Evolutionary conservation across 2,329 filamentous ascomycete genomes (phyloP).

Genomic region (Claviceps purpurea): DNA sequence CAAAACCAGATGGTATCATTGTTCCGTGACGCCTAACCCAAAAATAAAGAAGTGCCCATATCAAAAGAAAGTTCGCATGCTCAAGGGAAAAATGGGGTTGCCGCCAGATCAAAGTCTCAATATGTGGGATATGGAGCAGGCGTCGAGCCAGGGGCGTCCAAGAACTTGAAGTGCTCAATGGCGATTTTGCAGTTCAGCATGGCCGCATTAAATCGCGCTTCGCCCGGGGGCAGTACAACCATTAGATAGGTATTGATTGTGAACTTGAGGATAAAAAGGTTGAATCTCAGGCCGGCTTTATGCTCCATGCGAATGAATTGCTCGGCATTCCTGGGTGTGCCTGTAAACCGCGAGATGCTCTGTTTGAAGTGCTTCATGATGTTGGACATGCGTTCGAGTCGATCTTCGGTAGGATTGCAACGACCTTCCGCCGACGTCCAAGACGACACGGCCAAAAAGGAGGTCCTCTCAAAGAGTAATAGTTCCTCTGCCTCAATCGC

Average conservation of each 20-base stretch:
- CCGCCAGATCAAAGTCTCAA: neutral
- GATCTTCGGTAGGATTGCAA: constrained; percentile 78
- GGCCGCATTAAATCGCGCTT: constrained; percentile 81
- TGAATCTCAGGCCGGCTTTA: constrained; percentile 65
- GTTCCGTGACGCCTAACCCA: constrained; percentile 1
- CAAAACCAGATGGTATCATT: constrained; percentile 4
- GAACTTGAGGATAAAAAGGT: constrained; percentile 87
- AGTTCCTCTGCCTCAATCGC: constrained; percentile 89
- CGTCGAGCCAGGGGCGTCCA: constrained; percentile 35
- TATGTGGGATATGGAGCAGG: constrained; percentile 14
- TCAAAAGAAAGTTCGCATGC: neutral
- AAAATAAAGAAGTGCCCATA: neutral
- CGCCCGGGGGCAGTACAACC: constrained; percentile 79
- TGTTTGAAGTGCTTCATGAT: constrained; percentile 99
- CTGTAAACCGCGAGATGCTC: constrained; percentile 59
- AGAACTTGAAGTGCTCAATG: constrained; percentile 62
- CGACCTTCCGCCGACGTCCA: constrained; percentile 66
- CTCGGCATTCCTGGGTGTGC: constrained; percentile 66
- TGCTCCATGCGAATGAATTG: constrained; percentile 73
- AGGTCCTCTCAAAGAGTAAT: constrained; percentile 87
- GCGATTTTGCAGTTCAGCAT: constrained; percentile 84
- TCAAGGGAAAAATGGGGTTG: neutral
- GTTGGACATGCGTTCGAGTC: constrained; percentile 86
- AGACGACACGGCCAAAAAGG: constrained; percentile 89
- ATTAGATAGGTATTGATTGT: constrained; percentile 97